A percentile compares a stretch with the other conserved stretches of the same genome.
Evolutionary conservation across 805 yeast genomes (phyloP).

Genomic region (Cyberlindnera samutprakarnensis): DNA sequence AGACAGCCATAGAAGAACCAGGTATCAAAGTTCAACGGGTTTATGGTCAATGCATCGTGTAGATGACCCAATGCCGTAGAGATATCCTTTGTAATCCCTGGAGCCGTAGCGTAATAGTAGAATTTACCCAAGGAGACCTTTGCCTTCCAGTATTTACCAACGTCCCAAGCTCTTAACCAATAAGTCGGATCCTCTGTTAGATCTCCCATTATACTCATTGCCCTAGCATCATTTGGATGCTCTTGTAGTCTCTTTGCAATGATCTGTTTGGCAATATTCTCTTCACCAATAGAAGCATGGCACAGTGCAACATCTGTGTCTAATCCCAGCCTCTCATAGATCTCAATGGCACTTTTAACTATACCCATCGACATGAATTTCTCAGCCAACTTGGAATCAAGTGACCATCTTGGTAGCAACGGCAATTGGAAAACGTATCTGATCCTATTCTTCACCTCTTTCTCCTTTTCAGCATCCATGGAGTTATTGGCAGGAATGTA

Average conservation of each 20-base stretch:
- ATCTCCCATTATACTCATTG: conserved; percentile 80
- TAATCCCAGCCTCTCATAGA: conserved; percentile 72
- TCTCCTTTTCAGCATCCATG: conserved; percentile 8
- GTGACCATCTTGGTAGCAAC: conserved; percentile 73
- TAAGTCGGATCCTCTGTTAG: conserved; percentile 63
- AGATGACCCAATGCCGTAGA: conserved; percentile 54
- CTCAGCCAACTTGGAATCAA: conserved; percentile 80
- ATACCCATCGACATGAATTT: conserved; percentile 81
- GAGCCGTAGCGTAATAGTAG: conserved; percentile 65
- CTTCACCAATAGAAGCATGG: conserved; percentile 78
- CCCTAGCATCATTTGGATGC: conserved; percentile 74
- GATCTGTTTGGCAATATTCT: conserved; percentile 53
- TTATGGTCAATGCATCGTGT: conserved; percentile 63
- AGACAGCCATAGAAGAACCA: conserved; percentile 94
- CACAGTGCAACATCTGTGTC: conserved; percentile 84
- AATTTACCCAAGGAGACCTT: conserved; percentile 75
- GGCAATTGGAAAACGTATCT: conserved; percentile 69
- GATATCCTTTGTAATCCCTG: conserved; percentile 46
- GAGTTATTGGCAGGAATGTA: conserved; percentile 37
- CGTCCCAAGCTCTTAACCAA: conserved; percentile 86
- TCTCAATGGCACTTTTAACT: conserved; percentile 79
- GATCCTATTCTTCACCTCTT: conserved; percentile 40
- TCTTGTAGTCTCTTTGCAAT: conserved; percentile 43
- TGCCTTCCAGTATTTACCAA: conserved; percentile 78
- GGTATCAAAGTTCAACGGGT: conserved; percentile 69